A percentile compares a stretch with the other conserved stretches of the same genome.
These are phyloP conservation scores for Nemania sp. DNA, from an alignment of 2,329 filamentous ascomycete genomes.

Conservation along the genomic window DNA sequence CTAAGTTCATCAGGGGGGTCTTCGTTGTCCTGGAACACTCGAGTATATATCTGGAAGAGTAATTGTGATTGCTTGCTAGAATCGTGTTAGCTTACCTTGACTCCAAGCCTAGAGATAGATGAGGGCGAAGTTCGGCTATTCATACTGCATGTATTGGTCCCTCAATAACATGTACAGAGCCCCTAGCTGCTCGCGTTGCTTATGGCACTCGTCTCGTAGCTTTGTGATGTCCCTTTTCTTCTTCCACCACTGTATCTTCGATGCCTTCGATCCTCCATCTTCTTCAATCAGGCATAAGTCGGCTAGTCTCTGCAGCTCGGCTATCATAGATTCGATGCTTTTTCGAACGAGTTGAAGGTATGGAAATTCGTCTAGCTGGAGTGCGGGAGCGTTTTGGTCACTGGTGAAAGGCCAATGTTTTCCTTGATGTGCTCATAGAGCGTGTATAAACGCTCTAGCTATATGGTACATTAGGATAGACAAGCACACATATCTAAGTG, in stretches of 20 bases:
- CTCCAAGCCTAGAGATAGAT: neutral
- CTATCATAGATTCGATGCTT: conserved; percentile 10
- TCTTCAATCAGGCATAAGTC: neutral
- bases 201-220: conserved; percentile 14
- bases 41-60: conserved; percentile 12
- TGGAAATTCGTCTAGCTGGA: conserved; percentile 15
- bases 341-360: conserved; percentile 12
- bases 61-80: conserved; percentile 14
- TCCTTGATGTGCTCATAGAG: conserved; percentile 22
- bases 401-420: conserved; percentile 29
- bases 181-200: neutral
- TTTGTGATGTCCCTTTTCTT: conserved; percentile 3
- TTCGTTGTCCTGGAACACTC: neutral
- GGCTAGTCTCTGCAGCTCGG: conserved; percentile 5
- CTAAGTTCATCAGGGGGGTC: neutral
- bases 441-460: conserved; percentile 28
- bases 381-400: neutral
- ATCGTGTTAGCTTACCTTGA: neutral
- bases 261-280: neutral
- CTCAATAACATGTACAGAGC: conserved; percentile 9
- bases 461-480: neutral
- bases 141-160: conserved; percentile 12
- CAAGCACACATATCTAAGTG: no score
- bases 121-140: no score
- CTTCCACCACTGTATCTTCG: conserved; percentile 25